Evolutionary conservation across 306 rosid species (phyloP), one percentile per base, ranked within the genome.

Genomic region (Rosa chinensis): DNA sequence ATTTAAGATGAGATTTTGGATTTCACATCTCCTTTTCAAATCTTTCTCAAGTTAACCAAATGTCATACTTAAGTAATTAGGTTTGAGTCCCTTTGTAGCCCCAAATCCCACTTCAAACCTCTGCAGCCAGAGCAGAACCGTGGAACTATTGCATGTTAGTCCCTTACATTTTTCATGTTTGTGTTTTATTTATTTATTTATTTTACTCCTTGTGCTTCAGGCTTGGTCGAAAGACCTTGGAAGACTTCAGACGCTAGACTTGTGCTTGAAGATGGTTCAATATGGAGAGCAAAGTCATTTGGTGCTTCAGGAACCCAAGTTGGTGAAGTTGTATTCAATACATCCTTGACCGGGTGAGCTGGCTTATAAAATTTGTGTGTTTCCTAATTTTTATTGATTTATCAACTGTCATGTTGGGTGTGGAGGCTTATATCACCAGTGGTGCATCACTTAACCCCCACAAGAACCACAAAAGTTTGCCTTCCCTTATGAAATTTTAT

Each of bases 271-370:
- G 99, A 95, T 86, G 98, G 97, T 74, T 95, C 97, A 17, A 79
- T 92, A 58, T 95, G 99, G 99, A 89, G 32, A 48, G 98, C 96
- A 9, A 95, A 95, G 82, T 92, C 98, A 10, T 92, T 95, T 72
- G 98, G 99, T 48, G 97, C 99, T 79, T 81, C 90, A 0, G 99
- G 99, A 79, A 95, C 99, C 59, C 99, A 92, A 95, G 88, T 95
- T 79, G 99, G 97, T 80, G 99, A 95, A 88, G 98, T 95, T 80
- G 99, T 92, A 69, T 95, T 95, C 77, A 95, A 95, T 71, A 92
- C 98, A 40, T 90, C 98, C 53, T 85, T 95, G 75, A 95, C 98
- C 4, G 97, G 99, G 97, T 95, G 76, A 84, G 91, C 6, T 72
- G 17, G 59, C 75, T 13, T 59, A 8, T 44, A 55, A 55, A 43